phyloP scores from a whole-genome alignment of 108 stramenopile species.

The Tribonema minus region DNA sequence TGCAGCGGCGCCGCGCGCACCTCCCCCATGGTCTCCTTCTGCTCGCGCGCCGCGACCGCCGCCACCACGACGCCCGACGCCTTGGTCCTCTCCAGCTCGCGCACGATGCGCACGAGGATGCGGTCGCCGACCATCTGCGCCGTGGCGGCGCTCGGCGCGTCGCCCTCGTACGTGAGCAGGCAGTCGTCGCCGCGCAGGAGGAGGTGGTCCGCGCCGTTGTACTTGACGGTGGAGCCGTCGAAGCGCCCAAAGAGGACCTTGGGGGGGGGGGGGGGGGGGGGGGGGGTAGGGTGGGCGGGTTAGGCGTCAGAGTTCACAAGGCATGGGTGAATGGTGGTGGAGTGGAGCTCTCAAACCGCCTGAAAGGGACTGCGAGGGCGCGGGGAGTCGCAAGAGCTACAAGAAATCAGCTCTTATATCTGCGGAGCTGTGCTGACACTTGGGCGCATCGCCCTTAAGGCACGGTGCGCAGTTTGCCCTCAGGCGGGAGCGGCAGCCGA shows the following conservation, averaged over 20 bases:
- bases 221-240: conserved; percentile 75
- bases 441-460: too few relatives aligned
- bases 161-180: conserved; percentile 74
- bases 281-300: too few relatives aligned
- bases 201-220: conserved; percentile 81
- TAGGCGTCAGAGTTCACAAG: conserved; percentile 65
- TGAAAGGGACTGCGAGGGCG: conserved; percentile 53
- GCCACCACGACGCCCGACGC: conserved; percentile 76
- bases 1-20: too few relatives aligned
- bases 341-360: background rate
- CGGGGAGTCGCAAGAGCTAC: conserved; percentile 72
- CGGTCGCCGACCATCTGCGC: conserved; percentile 78
- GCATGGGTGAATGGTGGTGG: background rate
- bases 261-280: too few relatives aligned
- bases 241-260: conserved; percentile 89
- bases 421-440: too few relatives aligned
- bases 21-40: conserved; percentile 70
- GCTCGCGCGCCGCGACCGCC: conserved; percentile 65
- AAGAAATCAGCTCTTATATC: too few relatives aligned
- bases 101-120: conserved; percentile 71
- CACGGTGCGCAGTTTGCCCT: too few relatives aligned
- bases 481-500: too few relatives aligned
- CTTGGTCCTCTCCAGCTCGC: conserved; percentile 62
- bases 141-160: conserved; percentile 68
- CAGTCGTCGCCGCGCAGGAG: conserved; percentile 90